Conservation (phyloP, 2,329 filamentous ascomycete genomes). For the Exophiala sp. region DNA sequence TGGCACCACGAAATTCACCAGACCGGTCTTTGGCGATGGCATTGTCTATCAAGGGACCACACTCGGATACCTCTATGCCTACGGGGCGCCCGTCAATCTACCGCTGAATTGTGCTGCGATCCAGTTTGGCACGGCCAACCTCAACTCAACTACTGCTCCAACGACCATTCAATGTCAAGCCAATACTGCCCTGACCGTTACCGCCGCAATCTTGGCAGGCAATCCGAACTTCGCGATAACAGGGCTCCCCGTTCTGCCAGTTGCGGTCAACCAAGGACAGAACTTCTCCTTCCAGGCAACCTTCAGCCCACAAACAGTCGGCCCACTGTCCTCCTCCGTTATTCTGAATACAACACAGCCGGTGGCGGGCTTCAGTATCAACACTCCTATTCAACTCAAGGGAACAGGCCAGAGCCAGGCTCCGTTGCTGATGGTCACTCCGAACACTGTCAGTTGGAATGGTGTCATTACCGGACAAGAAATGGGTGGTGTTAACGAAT, state of each 20-base stretch:
- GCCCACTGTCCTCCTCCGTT: conserved; percentile 37
- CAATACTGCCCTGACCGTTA: conserved; percentile 34
- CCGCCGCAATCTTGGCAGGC: conserved; percentile 23
- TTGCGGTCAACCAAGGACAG: conserved; percentile 33
- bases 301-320: conserved; percentile 37
- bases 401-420: conserved; percentile 39
- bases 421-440: conserved; percentile 37
- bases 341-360: conserved; percentile 39
- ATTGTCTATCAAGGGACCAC: conserved; percentile 28
- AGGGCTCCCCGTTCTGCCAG: conserved; percentile 37
- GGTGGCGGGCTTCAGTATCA: conserved; percentile 36
- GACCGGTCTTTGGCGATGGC: conserved; percentile 31
- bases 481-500: conserved; percentile 31
- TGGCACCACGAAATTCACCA: conserved; percentile 30
- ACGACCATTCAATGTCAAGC: conserved; percentile 17
- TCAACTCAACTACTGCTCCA: conserved; percentile 35
- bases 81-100: conserved; percentile 41
- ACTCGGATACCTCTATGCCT: conserved; percentile 27
- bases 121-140: conserved; percentile 41
- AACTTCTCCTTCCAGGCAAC: conserved; percentile 42
- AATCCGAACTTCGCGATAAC: conserved; percentile 38
- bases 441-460: conserved; percentile 40
- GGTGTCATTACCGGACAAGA: conserved; percentile 37
- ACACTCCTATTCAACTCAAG: conserved; percentile 37
- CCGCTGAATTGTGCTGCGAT: conserved; percentile 41